phyloP scores from a whole-genome alignment of 495 filamentous ascomycete species.

The Astrothelium macrocarpum region DNA sequence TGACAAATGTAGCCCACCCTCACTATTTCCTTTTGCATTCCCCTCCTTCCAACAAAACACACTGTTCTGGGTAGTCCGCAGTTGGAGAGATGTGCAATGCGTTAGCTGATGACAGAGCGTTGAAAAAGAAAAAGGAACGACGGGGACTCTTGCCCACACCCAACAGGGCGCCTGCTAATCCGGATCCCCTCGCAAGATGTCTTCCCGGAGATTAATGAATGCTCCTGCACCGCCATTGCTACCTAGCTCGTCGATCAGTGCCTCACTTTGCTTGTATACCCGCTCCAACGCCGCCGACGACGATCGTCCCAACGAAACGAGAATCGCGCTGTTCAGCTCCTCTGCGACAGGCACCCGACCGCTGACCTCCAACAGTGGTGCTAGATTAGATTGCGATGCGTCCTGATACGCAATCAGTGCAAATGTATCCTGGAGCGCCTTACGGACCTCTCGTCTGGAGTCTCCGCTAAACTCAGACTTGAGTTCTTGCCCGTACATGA shows the following conservation, averaged over 20 bases:
- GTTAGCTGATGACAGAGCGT: too few relatives aligned
- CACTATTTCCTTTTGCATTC: too few relatives aligned
- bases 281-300: conserved; percentile 79
- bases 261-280: conserved; percentile 77
- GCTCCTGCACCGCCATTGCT: conserved; percentile 70
- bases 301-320: conserved; percentile 83
- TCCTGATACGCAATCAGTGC: conserved; percentile 80
- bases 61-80: too few relatives aligned
- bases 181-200: conserved; percentile 11
- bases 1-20: too few relatives aligned
- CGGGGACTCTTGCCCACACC: too few relatives aligned
- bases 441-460: conserved; percentile 53
- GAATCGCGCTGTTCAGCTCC: conserved; percentile 86
- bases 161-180: too few relatives aligned
- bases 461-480: conserved; percentile 66
- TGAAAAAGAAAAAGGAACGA: too few relatives aligned
- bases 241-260: conserved; percentile 70
- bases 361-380: conserved; percentile 66
- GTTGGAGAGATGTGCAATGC: too few relatives aligned
- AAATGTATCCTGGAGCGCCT: conserved; percentile 75
- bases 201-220: conserved; percentile 63
- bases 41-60: too few relatives aligned
- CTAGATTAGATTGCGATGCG: conserved; percentile 60
- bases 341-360: conserved; percentile 78
- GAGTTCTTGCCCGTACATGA: conserved; percentile 74